Evolutionary conservation across 75 land plant genomes (phyloP), one percentile per base, ranked within the genome.

Genomic region (Cunninghamia lanceolata): DNA sequence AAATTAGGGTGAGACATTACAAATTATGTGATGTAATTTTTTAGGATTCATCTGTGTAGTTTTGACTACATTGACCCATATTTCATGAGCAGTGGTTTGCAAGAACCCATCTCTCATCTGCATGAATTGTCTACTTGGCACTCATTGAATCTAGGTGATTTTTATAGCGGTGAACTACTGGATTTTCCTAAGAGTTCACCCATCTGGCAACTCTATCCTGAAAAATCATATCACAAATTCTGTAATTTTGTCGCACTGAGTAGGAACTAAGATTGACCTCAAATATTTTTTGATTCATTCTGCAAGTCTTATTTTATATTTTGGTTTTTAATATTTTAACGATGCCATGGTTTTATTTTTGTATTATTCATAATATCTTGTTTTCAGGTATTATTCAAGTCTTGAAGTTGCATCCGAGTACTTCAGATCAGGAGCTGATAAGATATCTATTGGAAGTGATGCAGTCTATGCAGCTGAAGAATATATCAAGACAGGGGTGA

Each of bases 391-490:
- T 87, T 98, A 97, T 88, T 95, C 99, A 45, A 97, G 99, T 85
- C 93, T 98, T 86, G 99, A 98, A 86, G 99, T 98, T 82, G 99
- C 99, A 47, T 92, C 99, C 71, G 99, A 98, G 87, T 98, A 98
- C 88, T 98, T 98, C 84, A 92, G 99, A 85, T 98, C 99, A 59
- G 99, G 99, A 68, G 99, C 99, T 54, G 99, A 98, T 87, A 98
- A 98, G 79, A 89, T 98, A 84, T 97, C 99, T 21, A 98, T 98
- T 89, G 99, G 99, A 90, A 98, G 99, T 87, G 99, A 97, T 93
- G 99, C 99, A 30, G 99, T 98, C 84, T 95, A 93, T 94, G 96
- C 95, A 80, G 99, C 99, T 46, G 99, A 98, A 91, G 95, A 87
- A 84, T 97, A 92, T 83, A 28, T 93, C 70, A 94, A 86, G 88